phyloP scores from a whole-genome alignment of 306 rosid species.

The Astragalus glycyphyllos region DNA sequence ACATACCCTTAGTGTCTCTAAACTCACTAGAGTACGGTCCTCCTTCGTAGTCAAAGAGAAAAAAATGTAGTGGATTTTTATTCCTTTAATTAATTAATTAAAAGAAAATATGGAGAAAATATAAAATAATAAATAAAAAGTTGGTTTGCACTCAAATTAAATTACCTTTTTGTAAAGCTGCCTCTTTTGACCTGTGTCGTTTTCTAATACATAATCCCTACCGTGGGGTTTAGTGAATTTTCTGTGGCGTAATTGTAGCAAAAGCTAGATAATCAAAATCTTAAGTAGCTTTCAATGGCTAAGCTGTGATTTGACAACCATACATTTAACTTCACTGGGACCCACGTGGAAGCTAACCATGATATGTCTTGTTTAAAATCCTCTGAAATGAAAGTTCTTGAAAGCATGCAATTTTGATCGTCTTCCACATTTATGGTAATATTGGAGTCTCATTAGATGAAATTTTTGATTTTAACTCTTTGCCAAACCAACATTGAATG shows the following conservation, averaged over 20 bases:
- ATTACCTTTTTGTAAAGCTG: slow-evolving; percentile 42
- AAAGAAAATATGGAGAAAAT: background rate
- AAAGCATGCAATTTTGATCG: background rate
- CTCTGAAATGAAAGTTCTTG: background rate
- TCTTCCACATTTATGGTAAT: background rate
- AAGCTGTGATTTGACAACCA: slow-evolving; percentile 32
- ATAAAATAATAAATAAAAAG: background rate
- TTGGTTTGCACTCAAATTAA: slow-evolving; percentile 33
- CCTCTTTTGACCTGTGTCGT: slow-evolving; percentile 53
- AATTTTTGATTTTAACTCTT: background rate
- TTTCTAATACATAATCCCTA: slow-evolving; percentile 46
- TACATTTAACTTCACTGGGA: background rate
- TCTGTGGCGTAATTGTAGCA: slow-evolving; percentile 49
- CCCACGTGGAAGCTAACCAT: background rate
- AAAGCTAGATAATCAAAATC: slow-evolving; percentile 41
- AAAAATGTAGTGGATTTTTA: slow-evolving; percentile 7
- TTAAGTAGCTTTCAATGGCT: slow-evolving; percentile 6
- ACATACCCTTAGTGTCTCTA: too few relatives aligned
- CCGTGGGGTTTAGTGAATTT: slow-evolving; percentile 45
- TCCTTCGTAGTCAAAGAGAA: too few relatives aligned
- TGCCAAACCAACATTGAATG: too few relatives aligned
- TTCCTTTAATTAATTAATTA: background rate
- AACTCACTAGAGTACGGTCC: too few relatives aligned
- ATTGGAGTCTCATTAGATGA: slow-evolving; percentile 1
- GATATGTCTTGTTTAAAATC: too few relatives aligned